phyloP scores from a whole-genome alignment of 2,329 filamentous ascomycete genomes.

The Trichoderma simmonsii region DNA sequence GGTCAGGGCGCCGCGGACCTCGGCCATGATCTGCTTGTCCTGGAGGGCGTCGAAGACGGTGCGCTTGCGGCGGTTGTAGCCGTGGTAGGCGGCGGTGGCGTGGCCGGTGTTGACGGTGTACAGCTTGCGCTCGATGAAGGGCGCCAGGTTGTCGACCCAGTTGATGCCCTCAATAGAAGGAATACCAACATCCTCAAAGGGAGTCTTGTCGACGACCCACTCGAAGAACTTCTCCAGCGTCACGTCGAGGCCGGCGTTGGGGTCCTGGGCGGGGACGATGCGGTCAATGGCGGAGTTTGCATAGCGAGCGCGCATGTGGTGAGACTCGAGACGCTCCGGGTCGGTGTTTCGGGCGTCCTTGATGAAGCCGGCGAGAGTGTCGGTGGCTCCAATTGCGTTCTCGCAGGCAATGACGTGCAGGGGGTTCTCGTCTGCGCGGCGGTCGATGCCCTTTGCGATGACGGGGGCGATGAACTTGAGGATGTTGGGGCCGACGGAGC shows the following conservation, averaged over 20 bases:
- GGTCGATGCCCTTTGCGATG: constrained; percentile 90
- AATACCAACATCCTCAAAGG: constrained; percentile 64
- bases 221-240: constrained; percentile 98
- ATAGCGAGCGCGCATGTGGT: constrained; percentile 76
- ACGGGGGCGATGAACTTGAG: constrained; percentile 94
- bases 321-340: constrained; percentile 61
- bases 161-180: constrained; percentile 84
- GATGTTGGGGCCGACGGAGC: constrained; percentile 93
- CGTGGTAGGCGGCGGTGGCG: constrained; percentile 93
- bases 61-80: constrained; percentile 78
- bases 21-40: constrained; percentile 73
- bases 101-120: constrained; percentile 99
- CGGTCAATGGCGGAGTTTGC: constrained; percentile 98
- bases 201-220: constrained; percentile 90
- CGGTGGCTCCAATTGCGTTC: constrained; percentile 93
- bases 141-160: constrained; percentile 86
- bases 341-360: constrained; percentile 70
- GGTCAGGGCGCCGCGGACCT: constrained; percentile 74
- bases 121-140: constrained; percentile 98
- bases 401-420: constrained; percentile 95
- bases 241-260: constrained; percentile 78
- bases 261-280: constrained; percentile 88
- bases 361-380: constrained; percentile 80
- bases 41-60: constrained; percentile 87
- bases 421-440: constrained; percentile 65